Percentiles rank a stretch among this genome's conserved stretches.
Conservation (phyloP, 768 basidiomycete genomes). For the Jaapia argillacea region DNA sequence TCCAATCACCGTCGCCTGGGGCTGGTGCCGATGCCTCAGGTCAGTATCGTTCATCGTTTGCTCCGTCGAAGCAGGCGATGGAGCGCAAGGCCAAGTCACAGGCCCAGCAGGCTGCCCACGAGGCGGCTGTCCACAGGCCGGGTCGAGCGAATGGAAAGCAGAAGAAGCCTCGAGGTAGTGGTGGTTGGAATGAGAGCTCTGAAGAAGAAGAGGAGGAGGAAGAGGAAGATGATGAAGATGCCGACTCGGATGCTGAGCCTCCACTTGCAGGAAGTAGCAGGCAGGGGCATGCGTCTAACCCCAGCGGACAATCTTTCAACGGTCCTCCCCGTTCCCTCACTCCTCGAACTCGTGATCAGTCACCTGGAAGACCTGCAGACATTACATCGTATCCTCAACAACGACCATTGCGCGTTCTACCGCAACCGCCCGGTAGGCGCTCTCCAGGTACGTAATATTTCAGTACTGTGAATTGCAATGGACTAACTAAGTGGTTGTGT, state of each 20-base stretch:
- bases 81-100: conserved; percentile 80
- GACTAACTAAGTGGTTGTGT: no score
- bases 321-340: no score
- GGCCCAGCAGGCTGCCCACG: conserved; percentile 73
- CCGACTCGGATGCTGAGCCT: conserved; percentile 49
- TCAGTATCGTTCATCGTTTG: conserved; percentile 79
- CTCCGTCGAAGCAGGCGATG: conserved; percentile 72
- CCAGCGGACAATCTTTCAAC: no score
- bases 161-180: conserved; percentile 28
- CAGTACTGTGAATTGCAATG: no score
- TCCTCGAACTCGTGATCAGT: conserved; percentile 12
- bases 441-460: no score
- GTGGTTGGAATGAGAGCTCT: conserved; percentile 59
- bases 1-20: conserved; percentile 14
- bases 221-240: conserved; percentile 54
- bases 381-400: conserved; percentile 2
- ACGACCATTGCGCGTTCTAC: conserved; percentile 13
- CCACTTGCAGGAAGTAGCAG: conserved; percentile 22
- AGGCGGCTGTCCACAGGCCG: conserved; percentile 68
- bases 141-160: conserved; percentile 41
- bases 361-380: conserved; percentile 13
- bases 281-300: background rate
- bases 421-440: conserved; percentile 11
- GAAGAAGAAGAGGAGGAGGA: conserved; percentile 76
- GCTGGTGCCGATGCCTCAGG: conserved; percentile 13